Base-by-base conservation (phyloP, 768 basidiomycete species). In the Coprinopsis marcescibilis region DNA sequence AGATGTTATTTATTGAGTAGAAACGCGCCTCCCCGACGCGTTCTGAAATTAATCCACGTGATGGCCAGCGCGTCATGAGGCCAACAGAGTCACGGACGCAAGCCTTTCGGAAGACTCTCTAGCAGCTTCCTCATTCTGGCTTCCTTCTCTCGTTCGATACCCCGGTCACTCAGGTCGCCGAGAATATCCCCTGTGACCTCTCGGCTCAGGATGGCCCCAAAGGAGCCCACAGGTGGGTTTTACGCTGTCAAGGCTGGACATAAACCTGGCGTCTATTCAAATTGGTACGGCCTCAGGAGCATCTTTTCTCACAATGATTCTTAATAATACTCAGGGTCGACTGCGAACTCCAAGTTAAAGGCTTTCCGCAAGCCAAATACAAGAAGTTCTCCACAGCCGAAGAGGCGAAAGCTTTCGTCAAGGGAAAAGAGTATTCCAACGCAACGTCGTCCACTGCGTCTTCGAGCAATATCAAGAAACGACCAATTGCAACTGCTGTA, bases 161-260 rank as follows among this genome's bases (percentile, higher is more conserved):
- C 17, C 8, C 8, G 7, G 20, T 24, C 20, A 5, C 11, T 23
- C 38, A 8, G 25, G 35, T 8, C 38, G 11, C 10, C 17, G 10
- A 36, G n/a, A n/a, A n/a, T n/a, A n/a, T n/a, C n/a, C n/a, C n/a
- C n/a, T n/a, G n/a, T n/a, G n/a, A n/a, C n/a, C n/a, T 23, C 21
- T 8, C 38, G 20, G 21, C 4, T 24, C 17, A 19, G 4, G 15
- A 40, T 40, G 38, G 20, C 38, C 7, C 38, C 17, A 5, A 40
- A 35, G 15, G 29, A 6, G 39, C 8, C 39, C 10, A 78, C 76
- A 58, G 65, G 53, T n/a, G 68, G 60, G 3, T 89, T 75, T 60
- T 92, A 90, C 59, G 85, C 88, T 20, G 89, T 95, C 6, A 70
- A 67, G 27, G 68, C 62, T n/a, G 91, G 91, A 8, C 65, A 68